Evolutionary conservation across 2,329 filamentous ascomycete species (phyloP).

Genomic region (Paracorniculantispora psalliotae): DNA sequence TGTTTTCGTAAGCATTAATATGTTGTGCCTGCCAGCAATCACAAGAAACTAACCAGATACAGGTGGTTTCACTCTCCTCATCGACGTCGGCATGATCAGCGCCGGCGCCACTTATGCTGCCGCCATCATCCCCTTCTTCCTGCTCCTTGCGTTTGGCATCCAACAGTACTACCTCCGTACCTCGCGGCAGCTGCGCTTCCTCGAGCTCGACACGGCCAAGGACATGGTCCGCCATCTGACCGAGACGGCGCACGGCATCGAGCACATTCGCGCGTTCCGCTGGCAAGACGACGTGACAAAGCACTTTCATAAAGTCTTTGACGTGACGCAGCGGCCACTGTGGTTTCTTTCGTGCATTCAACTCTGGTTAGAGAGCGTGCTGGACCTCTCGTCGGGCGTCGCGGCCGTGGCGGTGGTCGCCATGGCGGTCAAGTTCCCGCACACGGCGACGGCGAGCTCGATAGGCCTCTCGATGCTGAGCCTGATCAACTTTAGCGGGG

Average conservation of each 20-base stretch:
- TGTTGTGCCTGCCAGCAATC: not conserved
- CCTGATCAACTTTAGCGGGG: constrained; percentile 22
- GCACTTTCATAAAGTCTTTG: constrained; percentile 41
- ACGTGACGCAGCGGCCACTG: constrained; percentile 47
- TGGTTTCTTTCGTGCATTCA: constrained; percentile 52
- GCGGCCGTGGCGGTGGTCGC: constrained; percentile 40
- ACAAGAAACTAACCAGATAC: not conserved
- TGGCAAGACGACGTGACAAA: constrained; percentile 41
- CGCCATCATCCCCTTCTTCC: constrained; percentile 18
- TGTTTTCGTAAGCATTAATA: not conserved
- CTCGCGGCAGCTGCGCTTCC: constrained; percentile 30
- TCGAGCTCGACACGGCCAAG: constrained; percentile 31
- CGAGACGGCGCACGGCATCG: constrained; percentile 40
- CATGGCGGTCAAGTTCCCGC: constrained; percentile 30
- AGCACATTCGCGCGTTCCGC: constrained; percentile 49
- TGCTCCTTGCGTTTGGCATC: constrained; percentile 20
- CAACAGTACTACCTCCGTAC: constrained; percentile 31
- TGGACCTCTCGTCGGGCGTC: constrained; percentile 41
- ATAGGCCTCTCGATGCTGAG: constrained; percentile 16
- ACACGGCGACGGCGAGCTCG: constrained; percentile 1
- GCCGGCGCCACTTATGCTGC: constrained; percentile 25
- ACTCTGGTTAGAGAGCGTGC: constrained; percentile 46
- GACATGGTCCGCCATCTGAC: constrained; percentile 31
- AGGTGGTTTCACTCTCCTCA: not conserved
- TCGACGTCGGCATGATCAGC: constrained; percentile 18